A percentile compares a stretch with the other conserved stretches of the same genome.
Conservation (phyloP, 2,329 filamentous ascomycete genomes). For the Ophiostoma quercus region DNA sequence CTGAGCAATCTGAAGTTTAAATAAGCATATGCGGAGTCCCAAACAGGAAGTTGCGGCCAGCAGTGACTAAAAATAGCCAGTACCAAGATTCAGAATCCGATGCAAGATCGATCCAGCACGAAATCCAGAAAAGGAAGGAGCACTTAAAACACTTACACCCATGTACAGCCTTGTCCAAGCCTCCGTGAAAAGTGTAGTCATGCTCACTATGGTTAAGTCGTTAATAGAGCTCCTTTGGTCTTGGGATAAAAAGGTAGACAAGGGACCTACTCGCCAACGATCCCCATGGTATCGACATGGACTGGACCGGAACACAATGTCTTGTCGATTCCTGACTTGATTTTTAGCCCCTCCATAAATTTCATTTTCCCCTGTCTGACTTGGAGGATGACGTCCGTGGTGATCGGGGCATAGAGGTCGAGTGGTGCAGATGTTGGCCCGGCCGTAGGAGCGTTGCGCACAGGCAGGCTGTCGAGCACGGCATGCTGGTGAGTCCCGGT, state of each 20-base stretch:
- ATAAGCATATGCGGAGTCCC: background rate
- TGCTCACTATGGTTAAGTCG: conserved; percentile 43
- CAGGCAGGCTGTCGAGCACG: background rate
- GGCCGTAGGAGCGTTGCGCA: background rate
- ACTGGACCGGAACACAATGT: background rate
- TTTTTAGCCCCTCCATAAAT: background rate
- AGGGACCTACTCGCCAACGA: background rate
- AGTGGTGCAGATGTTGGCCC: background rate
- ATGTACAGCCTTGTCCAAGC: conserved; percentile 58
- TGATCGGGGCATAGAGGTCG: conserved; percentile 1
- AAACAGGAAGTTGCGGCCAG: background rate
- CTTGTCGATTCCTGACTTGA: background rate
- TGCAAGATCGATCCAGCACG: background rate
- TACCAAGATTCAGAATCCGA: background rate
- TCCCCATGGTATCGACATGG: background rate
- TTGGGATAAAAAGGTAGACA: background rate
- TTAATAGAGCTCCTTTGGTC: background rate
- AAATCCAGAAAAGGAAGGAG: background rate
- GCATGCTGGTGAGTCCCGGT: background rate
- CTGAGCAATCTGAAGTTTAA: background rate
- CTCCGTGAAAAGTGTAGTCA: conserved; percentile 57
- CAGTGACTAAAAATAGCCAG: background rate
- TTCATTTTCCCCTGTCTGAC: background rate
- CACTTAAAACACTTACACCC: conserved; percentile 45
- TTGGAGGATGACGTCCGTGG: background rate